Evolutionary conservation across 192 early-diverging fungal species (phyloP).

Genomic region (Coemansia aciculifera): DNA sequence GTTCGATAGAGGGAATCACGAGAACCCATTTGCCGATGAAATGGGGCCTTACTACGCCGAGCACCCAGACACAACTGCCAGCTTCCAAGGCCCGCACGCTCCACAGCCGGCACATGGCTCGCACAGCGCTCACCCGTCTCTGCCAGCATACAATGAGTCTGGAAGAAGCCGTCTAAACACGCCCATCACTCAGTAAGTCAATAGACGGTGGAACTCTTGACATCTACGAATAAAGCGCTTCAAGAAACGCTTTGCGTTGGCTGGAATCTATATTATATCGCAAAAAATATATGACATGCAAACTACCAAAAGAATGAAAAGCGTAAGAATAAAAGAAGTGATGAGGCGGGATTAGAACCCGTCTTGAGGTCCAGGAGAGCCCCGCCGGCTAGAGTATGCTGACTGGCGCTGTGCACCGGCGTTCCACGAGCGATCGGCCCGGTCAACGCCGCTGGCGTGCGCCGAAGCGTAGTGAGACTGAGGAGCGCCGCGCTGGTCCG

Average conservation of each 20-base stretch:
- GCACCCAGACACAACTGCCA: background rate
- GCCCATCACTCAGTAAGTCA: slow-evolving; percentile 34
- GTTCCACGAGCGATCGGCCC: slow-evolving; percentile 3
- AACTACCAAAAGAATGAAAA: background rate
- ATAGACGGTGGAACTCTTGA: background rate
- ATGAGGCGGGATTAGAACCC: background rate
- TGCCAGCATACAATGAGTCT: background rate
- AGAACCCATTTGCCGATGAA: background rate
- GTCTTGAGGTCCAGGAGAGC: background rate
- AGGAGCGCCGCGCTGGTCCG: background rate
- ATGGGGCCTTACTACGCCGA: slow-evolving; percentile 4
- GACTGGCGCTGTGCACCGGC: background rate
- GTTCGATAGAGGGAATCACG: slow-evolving; percentile 1
- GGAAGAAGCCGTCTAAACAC: slow-evolving; percentile 39
- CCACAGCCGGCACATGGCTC: slow-evolving; percentile 10
- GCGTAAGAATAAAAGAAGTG: background rate
- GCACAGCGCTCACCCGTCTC: slow-evolving; percentile 9
- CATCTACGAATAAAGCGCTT: background rate
- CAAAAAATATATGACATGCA: background rate
- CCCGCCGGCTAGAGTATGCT: background rate
- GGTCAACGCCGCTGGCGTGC: background rate
- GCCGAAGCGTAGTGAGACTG: background rate
- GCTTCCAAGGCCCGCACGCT: background rate
- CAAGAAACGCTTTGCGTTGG: background rate
- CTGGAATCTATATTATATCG: background rate